Evolutionary conservation across 1,284 basidiomycete species (phyloP), one percentile per base, ranked within the genome.

Genomic region (Lentinus polychrous): DNA sequence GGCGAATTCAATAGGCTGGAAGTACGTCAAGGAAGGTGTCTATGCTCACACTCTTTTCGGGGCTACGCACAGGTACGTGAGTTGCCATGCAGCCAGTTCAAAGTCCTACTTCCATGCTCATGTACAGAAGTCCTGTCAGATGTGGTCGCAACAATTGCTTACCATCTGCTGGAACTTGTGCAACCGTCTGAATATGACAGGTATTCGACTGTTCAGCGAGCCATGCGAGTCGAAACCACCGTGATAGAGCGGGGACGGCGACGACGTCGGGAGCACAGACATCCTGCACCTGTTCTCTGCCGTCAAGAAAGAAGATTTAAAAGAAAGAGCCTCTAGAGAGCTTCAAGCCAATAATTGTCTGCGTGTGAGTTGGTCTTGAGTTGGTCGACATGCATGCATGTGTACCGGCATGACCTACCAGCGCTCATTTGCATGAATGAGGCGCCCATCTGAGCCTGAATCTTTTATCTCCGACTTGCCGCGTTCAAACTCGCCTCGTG

Each of bases 11-110:
- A 45, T 41, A 47, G 58, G 50, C 22, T 34, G 8, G 6, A 34
- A 57, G 55, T 1, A 3, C 18, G 34, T 33, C n/a, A 22, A 20
- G 24, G 43, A 52, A 23, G 22, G 45, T 34, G 48, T 48, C 53
- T 52, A 50, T 49, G 73, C 89, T 75, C 70, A 94, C 84, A 96
- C 94, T 78, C 91, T 76, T 61, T 87, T 78, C 0, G 93, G 94
- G 2, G 91, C 83, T 47, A 96, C 77, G 61, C 91, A 94, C 8
- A 96, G 73, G 67, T 94, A 95, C 12, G 89, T 91, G 51, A 96
- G 67, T 63, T 95, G 91, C 91, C 92, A 95, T 40, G 89, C 86
- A 18, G 94, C 94, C 48, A 94, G 71, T 66, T 96, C 93, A 68
- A 96, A 95, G 66, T 96, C 93, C 92, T 95, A 64, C 20, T 51